These are phyloP conservation scores for Aspergillus glaucus DNA, from an alignment of 2,329 filamentous ascomycete species.

Conservation along the genomic window DNA sequence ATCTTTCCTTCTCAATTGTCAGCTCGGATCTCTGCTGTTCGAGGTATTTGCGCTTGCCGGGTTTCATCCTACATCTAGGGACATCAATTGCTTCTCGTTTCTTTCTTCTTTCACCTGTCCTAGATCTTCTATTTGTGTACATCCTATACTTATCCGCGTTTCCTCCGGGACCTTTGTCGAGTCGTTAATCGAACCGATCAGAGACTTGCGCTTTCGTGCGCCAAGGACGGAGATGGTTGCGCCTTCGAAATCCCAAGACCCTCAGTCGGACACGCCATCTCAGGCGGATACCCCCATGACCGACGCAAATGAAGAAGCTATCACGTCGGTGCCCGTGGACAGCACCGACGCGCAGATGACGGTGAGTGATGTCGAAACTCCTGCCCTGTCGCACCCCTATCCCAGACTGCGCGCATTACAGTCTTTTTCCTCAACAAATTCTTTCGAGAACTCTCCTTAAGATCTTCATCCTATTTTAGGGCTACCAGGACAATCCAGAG, in stretches of 20 bases:
- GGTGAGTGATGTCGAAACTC: slow-evolving; percentile 24
- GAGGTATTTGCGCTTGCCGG: not conserved
- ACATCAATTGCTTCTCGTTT: not conserved
- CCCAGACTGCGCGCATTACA: not conserved
- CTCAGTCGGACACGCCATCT: slow-evolving; percentile 36
- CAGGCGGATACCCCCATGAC: slow-evolving; percentile 44
- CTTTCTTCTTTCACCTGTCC: not conserved
- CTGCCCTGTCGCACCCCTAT: not conserved
- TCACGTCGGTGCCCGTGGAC: slow-evolving; percentile 32
- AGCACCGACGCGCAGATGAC: slow-evolving; percentile 33
- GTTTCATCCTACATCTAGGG: not conserved
- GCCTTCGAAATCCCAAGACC: slow-evolving; percentile 25
- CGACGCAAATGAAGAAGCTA: slow-evolving; percentile 33
- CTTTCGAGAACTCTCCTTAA: slow-evolving; percentile 49
- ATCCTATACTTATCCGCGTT: not conserved
- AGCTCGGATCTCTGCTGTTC: not conserved
- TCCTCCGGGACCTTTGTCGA: not conserved
- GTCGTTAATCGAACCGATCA: not conserved
- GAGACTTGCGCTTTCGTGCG: slow-evolving; percentile 19
- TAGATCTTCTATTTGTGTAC: not conserved
- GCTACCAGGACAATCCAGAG: not conserved
- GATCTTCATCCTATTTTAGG: not conserved
- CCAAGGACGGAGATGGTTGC: slow-evolving; percentile 32
- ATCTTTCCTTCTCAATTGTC: slow-evolving; percentile 2
- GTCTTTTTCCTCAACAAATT: slow-evolving; percentile 26